A percentile compares a stretch with the other conserved stretches of the same genome.
Evolutionary conservation across 225 moss, liverwort and hornwort genomes (phyloP).

Genomic region (Sphagnum tenellum): DNA sequence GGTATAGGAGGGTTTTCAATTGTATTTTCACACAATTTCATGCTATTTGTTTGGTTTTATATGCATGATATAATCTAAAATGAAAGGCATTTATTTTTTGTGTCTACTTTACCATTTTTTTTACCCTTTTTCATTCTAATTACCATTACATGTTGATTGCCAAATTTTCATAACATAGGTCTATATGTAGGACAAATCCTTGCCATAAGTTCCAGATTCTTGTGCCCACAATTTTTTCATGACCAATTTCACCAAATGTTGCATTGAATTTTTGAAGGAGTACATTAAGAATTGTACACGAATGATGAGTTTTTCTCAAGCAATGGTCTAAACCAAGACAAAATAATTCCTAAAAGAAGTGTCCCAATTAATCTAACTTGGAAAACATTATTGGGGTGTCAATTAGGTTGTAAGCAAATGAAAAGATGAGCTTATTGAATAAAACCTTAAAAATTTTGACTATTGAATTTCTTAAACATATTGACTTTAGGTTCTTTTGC

Average conservation of each 20-base stretch:
- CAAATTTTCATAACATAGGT: background rate
- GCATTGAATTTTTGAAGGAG: background rate
- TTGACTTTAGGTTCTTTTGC: background rate
- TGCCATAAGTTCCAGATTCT: background rate
- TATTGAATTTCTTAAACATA: background rate
- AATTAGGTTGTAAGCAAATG: background rate
- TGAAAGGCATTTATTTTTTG: too few relatives aligned
- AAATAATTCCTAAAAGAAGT: background rate
- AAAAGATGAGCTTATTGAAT: conserved; percentile 1
- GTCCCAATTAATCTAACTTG: conserved; percentile 1
- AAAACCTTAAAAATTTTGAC: background rate
- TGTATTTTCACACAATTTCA: too few relatives aligned
- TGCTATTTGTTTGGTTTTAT: too few relatives aligned
- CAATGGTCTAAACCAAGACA: conserved; percentile 1
- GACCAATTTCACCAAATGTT: conserved; percentile 4
- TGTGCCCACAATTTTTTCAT: background rate
- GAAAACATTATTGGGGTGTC: background rate
- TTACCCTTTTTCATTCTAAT: conserved; percentile 7
- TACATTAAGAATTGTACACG: background rate
- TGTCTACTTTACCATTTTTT: too few relatives aligned
- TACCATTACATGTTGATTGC: conserved; percentile 1
- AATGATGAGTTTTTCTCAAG: background rate
- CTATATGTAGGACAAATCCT: background rate
- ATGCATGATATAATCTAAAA: too few relatives aligned
- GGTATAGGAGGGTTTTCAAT: too few relatives aligned